Percentiles rank a stretch among this genome's conserved stretches.
These are phyloP conservation scores for Acacia concinna DNA, from an alignment of 331 rosid genomes.

Conservation along the genomic window DNA sequence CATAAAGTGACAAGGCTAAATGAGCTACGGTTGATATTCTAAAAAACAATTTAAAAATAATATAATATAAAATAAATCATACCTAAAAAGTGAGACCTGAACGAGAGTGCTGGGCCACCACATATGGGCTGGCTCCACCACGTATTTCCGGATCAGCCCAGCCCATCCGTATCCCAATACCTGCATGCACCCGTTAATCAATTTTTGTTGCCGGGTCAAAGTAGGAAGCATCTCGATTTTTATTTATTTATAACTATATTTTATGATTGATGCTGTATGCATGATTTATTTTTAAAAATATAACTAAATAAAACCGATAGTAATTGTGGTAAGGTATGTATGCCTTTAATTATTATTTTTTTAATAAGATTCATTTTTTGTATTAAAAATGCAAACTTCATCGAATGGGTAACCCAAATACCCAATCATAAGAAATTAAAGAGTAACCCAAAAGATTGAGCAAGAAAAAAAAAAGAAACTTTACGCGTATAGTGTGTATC, in stretches of 20 bases:
- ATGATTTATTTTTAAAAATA: not conserved
- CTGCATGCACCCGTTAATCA: conserved; percentile 12
- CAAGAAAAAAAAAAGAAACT: no score
- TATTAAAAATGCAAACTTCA: not conserved
- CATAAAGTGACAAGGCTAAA: not conserved
- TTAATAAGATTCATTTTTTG: not conserved
- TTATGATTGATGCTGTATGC: not conserved
- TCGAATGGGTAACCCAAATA: no score
- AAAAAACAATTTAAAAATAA: not conserved
- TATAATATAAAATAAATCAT: not conserved
- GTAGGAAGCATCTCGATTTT: not conserved
- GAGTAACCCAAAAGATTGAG: not conserved
- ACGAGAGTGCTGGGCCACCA: conserved; percentile 84
- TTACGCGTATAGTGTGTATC: not conserved
- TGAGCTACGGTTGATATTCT: not conserved
- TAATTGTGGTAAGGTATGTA: not conserved
- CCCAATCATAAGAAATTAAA: no score
- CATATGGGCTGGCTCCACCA: conserved; percentile 85
- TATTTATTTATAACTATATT: not conserved
- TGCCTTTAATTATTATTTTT: not conserved
- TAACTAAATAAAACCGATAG: not conserved
- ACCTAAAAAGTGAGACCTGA: conserved; percentile 74
- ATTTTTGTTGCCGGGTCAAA: not conserved
- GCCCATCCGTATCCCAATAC: conserved; percentile 83
- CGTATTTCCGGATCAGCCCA: conserved; percentile 63